phyloP scores from a whole-genome alignment of 371 early-diverging fungal genomes.

The Rhizoclosmatium hyalinum region DNA sequence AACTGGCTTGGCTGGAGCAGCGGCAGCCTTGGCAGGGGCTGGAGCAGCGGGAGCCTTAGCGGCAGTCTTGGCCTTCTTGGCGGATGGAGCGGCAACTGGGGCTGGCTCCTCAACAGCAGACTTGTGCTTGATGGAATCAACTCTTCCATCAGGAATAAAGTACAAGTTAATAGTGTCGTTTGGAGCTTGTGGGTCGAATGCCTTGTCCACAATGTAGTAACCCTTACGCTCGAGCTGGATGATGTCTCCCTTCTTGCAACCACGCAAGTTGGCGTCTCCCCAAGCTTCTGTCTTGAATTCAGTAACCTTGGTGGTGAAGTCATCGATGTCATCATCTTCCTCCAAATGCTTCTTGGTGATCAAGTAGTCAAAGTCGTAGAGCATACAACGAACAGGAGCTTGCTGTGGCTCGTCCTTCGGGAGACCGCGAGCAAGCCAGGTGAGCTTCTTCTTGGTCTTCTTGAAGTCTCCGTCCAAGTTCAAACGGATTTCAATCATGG shows the following conservation, averaged over 20 bases:
- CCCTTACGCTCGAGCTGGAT: conserved; percentile 99
- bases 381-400: conserved; percentile 66
- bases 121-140: conserved; percentile 78
- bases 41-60: conserved; percentile 24
- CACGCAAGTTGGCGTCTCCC: conserved; percentile 57
- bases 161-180: conserved; percentile 73
- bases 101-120: conserved; percentile 45
- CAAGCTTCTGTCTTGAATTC: conserved; percentile 74
- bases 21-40: conserved; percentile 21
- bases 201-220: conserved; percentile 90
- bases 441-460: conserved; percentile 98
- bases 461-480: conserved; percentile 97
- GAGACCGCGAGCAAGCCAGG: conserved; percentile 82
- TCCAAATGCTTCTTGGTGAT: conserved; percentile 98
- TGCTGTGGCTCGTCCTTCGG: conserved; percentile 47
- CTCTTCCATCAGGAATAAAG: conserved; percentile 93
- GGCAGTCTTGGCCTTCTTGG: conserved; percentile 17
- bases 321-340: conserved; percentile 87
- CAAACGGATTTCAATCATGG: conserved; percentile 60
- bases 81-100: not conserved
- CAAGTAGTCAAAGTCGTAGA: conserved; percentile 94
- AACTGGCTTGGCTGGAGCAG: conserved; percentile 25
- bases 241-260: conserved; percentile 75
- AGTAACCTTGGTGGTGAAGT: conserved; percentile 87
- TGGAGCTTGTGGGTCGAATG: conserved; percentile 53